Percentiles rank a stretch among this genome's conserved stretches.
These are phyloP conservation scores for Megacollybia marginata DNA, from an alignment of 768 basidiomycete species.

Conservation along the genomic window DNA sequence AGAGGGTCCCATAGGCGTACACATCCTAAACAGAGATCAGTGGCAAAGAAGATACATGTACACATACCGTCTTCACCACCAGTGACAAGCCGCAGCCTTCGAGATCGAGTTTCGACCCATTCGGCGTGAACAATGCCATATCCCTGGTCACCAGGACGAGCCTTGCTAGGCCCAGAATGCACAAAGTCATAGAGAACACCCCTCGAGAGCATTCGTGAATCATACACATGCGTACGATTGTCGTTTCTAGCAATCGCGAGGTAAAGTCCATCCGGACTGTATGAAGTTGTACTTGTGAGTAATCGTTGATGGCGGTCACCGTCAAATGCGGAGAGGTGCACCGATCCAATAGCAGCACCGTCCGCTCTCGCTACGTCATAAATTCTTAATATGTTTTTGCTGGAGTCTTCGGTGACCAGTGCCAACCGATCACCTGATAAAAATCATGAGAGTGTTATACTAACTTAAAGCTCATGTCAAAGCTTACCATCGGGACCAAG, in stretches of 20 bases:
- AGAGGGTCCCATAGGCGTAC: constrained; percentile 61
- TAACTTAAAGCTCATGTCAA: too few species aligned
- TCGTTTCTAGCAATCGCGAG: constrained; percentile 56
- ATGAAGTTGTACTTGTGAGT: constrained; percentile 17
- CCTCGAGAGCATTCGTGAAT: constrained; percentile 44
- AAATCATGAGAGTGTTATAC: too few species aligned
- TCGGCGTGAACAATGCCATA: constrained; percentile 46
- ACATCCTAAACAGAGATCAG: constrained; percentile 37
- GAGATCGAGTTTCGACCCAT: constrained; percentile 41
- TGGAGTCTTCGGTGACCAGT: neutral
- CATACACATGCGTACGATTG: constrained; percentile 55
- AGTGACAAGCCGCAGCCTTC: constrained; percentile 42
- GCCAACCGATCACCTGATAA: neutral
- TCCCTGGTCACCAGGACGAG: too few species aligned
- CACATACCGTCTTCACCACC: constrained; percentile 58
- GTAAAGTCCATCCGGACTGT: constrained; percentile 56
- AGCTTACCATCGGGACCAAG: too few species aligned
- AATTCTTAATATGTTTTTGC: neutral
- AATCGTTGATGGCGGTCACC: too few species aligned
- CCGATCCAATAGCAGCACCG: too few species aligned
- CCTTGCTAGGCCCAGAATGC: constrained; percentile 22
- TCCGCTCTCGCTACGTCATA: neutral
- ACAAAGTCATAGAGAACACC: constrained; percentile 40
- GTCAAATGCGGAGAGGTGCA: too few species aligned
- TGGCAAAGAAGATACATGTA: neutral